These are phyloP conservation scores for Exophiala sp. DNA, from an alignment of 2,329 filamentous ascomycete genomes.

Conservation along the genomic window DNA sequence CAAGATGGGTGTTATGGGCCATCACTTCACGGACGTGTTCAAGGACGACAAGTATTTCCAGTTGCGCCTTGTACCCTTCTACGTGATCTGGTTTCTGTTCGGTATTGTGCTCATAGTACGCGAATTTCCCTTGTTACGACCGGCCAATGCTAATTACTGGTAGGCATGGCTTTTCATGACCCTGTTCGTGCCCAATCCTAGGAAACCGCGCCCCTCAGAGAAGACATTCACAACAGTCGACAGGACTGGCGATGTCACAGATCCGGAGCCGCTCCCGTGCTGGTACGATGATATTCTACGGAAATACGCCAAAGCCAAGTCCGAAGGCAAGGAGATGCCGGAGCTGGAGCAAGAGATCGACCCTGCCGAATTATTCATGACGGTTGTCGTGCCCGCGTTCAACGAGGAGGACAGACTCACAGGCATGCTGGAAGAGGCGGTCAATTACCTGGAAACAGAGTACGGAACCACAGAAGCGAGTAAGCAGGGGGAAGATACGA, in stretches of 20 bases:
- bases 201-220: conserved; percentile 69
- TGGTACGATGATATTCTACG: conserved; percentile 79
- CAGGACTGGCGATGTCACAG: conserved; percentile 57
- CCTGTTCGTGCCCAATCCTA: conserved; percentile 76
- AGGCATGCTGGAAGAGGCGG: conserved; percentile 84
- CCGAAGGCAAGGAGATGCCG: conserved; percentile 32
- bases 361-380: conserved; percentile 77
- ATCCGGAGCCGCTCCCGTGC: conserved; percentile 64
- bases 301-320: conserved; percentile 45
- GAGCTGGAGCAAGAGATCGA: conserved; percentile 56
- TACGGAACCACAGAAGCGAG: conserved; percentile 56
- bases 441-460: conserved; percentile 74
- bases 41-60: conserved; percentile 11
- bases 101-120: conserved; percentile 20
- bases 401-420: conserved; percentile 84
- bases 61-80: conserved; percentile 25
- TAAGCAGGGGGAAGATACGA: neutral
- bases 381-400: conserved; percentile 89
- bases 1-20: conserved; percentile 22
- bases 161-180: conserved; percentile 67
- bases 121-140: neutral
- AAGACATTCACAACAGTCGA: conserved; percentile 78
- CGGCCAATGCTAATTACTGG: conserved; percentile 4
- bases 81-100: conserved; percentile 26
- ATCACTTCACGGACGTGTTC: conserved; percentile 21